Base-by-base conservation (phyloP, 305 asterid genomes). In the Fraxinus ornus region DNA sequence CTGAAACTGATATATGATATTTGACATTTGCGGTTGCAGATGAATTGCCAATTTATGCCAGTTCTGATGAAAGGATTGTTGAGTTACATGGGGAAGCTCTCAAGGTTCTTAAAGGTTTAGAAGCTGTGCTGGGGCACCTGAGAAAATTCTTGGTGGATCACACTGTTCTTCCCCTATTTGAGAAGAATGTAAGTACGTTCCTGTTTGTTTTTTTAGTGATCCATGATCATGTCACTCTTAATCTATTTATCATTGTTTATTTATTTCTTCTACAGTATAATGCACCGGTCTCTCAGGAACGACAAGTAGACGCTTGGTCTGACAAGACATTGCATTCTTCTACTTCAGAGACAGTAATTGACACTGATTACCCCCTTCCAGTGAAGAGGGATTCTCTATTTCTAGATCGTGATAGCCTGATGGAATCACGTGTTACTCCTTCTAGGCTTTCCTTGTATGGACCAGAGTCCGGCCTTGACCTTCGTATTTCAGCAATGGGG, bases 121-220 rank as follows among this genome's bases (percentile, higher is more conserved):
- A 91, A 85, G 93, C 93, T 82, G 98, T 93, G 44, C 86, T 93
- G 76, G 90, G 90, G 22, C 98, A 93, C 81, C 91, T 95, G 75
- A 90, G 98, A 80, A 93, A 91, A 87, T 95, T 95, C 80, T 83
- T 95, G 87, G 96, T 95, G 75, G 98, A 95, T 90, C 95, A 90
- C 3, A 91, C 89, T 33, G 93, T 95, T 81, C 91, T 95, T 77
- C 97, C 98, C 49, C 84, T 95, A 78, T 93, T 95, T 68, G 98
- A 93, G 90, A 92, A 92, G 87, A 89, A 83, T 77, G 98, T 93
- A 88, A 90, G 95, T 86, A 44, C 2, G 17, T 37, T 82, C 22
- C 82, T 77, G 60, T 49, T 78, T 83, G 76, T 17, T 86, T 78
- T 86, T 78, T 79, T 17, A 9, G 10, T 2, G 72, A 80, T 80